phyloP scores from a whole-genome alignment of 306 rosid species.

The Cucurbita pepo region DNA sequence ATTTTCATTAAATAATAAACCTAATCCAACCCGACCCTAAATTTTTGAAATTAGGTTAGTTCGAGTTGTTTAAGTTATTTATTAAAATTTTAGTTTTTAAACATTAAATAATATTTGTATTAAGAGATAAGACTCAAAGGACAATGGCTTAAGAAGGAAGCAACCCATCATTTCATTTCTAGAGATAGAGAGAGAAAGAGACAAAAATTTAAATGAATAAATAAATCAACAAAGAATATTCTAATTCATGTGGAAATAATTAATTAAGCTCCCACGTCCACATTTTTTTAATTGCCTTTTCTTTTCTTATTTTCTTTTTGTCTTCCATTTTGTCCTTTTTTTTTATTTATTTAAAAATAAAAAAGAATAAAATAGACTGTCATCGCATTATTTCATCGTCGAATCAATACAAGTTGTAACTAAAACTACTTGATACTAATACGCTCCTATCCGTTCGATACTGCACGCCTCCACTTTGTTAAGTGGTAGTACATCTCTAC shows the following conservation, averaged over 20 bases:
- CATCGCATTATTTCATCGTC: no score
- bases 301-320: not conserved
- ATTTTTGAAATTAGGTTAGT: no score
- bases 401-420: no score
- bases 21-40: no score
- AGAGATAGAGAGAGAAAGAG: slow-evolving; percentile 27
- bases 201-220: slow-evolving; percentile 4
- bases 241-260: not conserved
- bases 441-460: no score
- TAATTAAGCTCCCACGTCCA: not conserved
- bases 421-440: no score
- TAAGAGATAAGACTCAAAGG: slow-evolving; percentile 19
- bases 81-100: no score
- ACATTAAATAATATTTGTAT: not conserved
- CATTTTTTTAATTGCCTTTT: not conserved
- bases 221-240: not conserved
- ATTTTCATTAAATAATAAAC: no score
- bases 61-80: no score
- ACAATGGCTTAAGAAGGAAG: slow-evolving; percentile 76
- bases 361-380: not conserved
- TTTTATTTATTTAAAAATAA: no score
- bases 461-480: no score
- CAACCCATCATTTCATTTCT: slow-evolving; percentile 39
- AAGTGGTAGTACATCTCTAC: no score
- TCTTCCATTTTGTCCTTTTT: not conserved